Conservation (phyloP, 148 eudicot species). For the Vaccinium darrowii region DNA sequence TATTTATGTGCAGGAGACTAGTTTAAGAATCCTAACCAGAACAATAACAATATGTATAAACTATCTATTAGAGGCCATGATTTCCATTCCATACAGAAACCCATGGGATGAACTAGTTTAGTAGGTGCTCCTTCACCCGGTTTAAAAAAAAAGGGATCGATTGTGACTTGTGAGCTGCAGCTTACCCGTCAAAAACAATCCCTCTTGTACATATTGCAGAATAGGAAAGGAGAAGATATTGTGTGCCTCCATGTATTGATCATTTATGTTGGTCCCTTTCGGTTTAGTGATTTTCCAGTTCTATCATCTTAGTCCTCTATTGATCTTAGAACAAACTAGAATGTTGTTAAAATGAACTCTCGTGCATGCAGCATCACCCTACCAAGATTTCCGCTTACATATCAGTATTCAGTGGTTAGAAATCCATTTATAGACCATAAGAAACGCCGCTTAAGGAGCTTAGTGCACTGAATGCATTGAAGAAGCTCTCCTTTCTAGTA, state of each 20-base stretch:
- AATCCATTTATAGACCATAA: not conserved
- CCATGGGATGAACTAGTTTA: not conserved
- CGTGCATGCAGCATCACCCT: not conserved
- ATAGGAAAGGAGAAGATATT: not conserved
- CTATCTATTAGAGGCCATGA: not conserved
- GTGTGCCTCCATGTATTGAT: not conserved
- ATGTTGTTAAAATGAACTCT: not conserved
- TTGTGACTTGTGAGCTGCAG: not conserved
- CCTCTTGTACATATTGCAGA: not conserved
- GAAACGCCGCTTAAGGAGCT: not conserved
- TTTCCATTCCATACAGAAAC: not conserved
- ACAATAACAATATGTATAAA: not conserved
- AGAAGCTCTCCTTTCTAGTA: not conserved
- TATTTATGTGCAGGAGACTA: not conserved
- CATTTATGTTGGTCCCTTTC: not conserved
- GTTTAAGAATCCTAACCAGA: not conserved
- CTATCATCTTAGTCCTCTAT: not conserved
- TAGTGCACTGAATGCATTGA: not conserved
- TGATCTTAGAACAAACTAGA: not conserved
- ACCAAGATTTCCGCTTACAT: not conserved
- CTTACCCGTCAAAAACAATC: not conserved
- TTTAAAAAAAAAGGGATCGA: not conserved
- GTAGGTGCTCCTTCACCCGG: not conserved
- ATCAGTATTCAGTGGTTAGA: not conserved
- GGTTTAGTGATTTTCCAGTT: not conserved